These are phyloP conservation scores for Pleurotus djamor DNA, from an alignment of 768 basidiomycete species.

Conservation along the genomic window DNA sequence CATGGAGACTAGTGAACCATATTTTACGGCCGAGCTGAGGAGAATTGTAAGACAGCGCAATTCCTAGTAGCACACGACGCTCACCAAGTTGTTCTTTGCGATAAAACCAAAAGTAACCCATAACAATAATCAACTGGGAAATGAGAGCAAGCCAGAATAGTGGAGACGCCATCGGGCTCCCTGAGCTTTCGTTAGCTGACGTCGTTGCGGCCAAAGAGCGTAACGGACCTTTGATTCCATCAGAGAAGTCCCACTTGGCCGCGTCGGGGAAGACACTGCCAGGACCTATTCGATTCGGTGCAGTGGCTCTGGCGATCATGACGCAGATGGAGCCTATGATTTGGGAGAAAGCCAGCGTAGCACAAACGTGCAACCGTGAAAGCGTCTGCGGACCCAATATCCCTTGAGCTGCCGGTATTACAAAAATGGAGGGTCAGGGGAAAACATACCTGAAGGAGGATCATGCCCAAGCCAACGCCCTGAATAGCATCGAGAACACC, in stretches of 20 bases:
- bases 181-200: slow-evolving; percentile 19
- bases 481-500: slow-evolving; percentile 94
- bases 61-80: slow-evolving; percentile 16
- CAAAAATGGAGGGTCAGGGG: slow-evolving; percentile 14
- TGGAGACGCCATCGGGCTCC: slow-evolving; percentile 80
- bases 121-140: slow-evolving; percentile 81
- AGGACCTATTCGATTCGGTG: slow-evolving; percentile 88
- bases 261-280: slow-evolving; percentile 90
- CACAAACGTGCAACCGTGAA: slow-evolving; percentile 92
- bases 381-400: slow-evolving; percentile 50
- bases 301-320: slow-evolving; percentile 90
- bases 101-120: slow-evolving; percentile 97
- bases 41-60: background rate
- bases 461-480: slow-evolving; percentile 93
- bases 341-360: slow-evolving; percentile 88
- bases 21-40: slow-evolving; percentile 7
- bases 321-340: slow-evolving; percentile 88
- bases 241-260: slow-evolving; percentile 84
- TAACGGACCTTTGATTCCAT: slow-evolving; percentile 56
- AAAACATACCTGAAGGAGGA: slow-evolving; percentile 64
- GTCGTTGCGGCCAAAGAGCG: background rate
- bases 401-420: slow-evolving; percentile 11
- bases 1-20: background rate
- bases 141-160: slow-evolving; percentile 87
- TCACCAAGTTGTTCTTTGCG: slow-evolving; percentile 88